Conservation (phyloP, 495 filamentous ascomycete species). For the Podospora pseudocomata region DNA sequence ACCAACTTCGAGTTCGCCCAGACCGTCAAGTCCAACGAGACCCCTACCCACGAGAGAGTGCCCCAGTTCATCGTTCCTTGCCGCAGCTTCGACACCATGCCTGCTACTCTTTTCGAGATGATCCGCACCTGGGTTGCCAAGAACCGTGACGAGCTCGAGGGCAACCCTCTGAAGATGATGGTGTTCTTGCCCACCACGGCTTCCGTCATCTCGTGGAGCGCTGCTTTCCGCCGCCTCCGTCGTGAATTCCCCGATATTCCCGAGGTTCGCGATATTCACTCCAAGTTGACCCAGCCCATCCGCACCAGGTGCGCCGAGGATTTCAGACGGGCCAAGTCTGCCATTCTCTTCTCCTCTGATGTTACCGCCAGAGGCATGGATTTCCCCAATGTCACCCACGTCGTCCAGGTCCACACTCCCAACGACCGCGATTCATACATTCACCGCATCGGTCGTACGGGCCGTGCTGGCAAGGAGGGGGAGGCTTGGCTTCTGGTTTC, state of each 20-base stretch:
- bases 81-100: slow-evolving; percentile 66
- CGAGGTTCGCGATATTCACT: slow-evolving; percentile 69
- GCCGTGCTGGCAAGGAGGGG: slow-evolving; percentile 68
- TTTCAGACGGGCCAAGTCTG: slow-evolving; percentile 64
- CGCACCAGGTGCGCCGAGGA: slow-evolving; percentile 63
- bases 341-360: slow-evolving; percentile 85
- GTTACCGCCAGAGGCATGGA: slow-evolving; percentile 96
- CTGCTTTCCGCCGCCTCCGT: slow-evolving; percentile 56
- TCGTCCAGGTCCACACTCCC: slow-evolving; percentile 79
- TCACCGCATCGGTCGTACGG: slow-evolving; percentile 77
- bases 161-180: slow-evolving; percentile 84
- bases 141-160: slow-evolving; percentile 30
- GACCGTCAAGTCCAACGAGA: slow-evolving; percentile 75
- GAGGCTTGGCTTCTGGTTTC: slow-evolving; percentile 74
- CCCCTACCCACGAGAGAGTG: slow-evolving; percentile 76
- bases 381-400: slow-evolving; percentile 88
- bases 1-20: slow-evolving; percentile 74
- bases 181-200: slow-evolving; percentile 81
- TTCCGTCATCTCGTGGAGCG: slow-evolving; percentile 59
- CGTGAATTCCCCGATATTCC: slow-evolving; percentile 23
- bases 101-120: slow-evolving; percentile 76
- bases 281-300: slow-evolving; percentile 63
- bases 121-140: slow-evolving; percentile 51
- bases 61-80: slow-evolving; percentile 69
- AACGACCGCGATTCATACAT: slow-evolving; percentile 75